Evolutionary conservation across 2,329 filamentous ascomycete genomes (phyloP).

Genomic region (Acephala macrosclerotiorum): DNA sequence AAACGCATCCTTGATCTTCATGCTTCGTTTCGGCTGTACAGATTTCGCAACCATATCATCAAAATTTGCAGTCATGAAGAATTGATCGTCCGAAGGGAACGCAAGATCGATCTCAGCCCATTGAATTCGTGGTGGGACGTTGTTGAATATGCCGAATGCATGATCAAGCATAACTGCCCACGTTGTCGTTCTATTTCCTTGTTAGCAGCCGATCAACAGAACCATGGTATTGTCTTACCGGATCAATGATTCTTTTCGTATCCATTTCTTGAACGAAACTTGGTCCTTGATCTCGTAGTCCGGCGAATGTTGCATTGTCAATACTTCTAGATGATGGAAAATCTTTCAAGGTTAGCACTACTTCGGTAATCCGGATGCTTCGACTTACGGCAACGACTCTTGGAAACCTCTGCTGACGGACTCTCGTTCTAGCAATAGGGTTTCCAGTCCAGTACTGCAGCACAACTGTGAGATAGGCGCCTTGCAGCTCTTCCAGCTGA

Average conservation of each 20-base stretch:
- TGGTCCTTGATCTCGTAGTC: slow-evolving; percentile 38
- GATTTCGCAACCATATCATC: slow-evolving; percentile 33
- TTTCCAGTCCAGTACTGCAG: slow-evolving; percentile 44
- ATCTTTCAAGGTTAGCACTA: slow-evolving; percentile 33
- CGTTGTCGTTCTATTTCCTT: slow-evolving; percentile 31
- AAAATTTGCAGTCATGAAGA: slow-evolving; percentile 39
- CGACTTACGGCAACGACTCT: slow-evolving; percentile 40
- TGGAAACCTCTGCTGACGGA: slow-evolving; percentile 41
- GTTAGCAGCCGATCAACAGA: background rate
- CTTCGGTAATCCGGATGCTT: too few relatives aligned
- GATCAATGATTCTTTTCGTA: slow-evolving; percentile 41
- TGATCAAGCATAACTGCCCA: slow-evolving; percentile 43
- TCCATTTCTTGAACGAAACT: slow-evolving; percentile 38
- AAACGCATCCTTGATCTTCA: slow-evolving; percentile 43
- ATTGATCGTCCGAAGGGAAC: slow-evolving; percentile 40
- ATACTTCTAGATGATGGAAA: slow-evolving; percentile 38
- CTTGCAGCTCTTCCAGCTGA: slow-evolving; percentile 43
- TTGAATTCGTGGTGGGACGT: slow-evolving; percentile 41
- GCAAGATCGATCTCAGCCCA: slow-evolving; percentile 43
- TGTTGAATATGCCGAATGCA: slow-evolving; percentile 44
- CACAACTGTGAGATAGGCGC: slow-evolving; percentile 43
- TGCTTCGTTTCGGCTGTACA: slow-evolving; percentile 31
- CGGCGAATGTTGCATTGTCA: slow-evolving; percentile 37
- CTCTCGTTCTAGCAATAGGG: slow-evolving; percentile 37
- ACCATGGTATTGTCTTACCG: slow-evolving; percentile 28